Evolutionary conservation across 2,329 filamentous ascomycete species (phyloP).

Genomic region (Graphilbum sp.): DNA sequence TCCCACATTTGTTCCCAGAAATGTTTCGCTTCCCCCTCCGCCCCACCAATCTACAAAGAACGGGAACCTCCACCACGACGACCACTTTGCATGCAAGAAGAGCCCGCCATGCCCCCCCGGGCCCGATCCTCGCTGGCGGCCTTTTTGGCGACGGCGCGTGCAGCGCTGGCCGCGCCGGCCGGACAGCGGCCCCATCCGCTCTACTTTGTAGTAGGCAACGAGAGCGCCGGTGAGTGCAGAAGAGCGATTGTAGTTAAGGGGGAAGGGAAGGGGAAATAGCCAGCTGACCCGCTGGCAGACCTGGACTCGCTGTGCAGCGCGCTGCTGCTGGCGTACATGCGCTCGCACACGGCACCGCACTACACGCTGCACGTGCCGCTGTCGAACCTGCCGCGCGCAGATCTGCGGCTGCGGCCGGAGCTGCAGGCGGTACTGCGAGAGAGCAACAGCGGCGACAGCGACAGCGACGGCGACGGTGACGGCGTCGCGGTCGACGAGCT

Average conservation of each 20-base stretch:
- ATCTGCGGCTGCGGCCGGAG: slow-evolving; percentile 58
- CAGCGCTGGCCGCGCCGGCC: slow-evolving; percentile 24
- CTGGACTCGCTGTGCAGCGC: slow-evolving; percentile 68
- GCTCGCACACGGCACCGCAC: slow-evolving; percentile 38
- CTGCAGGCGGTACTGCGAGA: slow-evolving; percentile 51
- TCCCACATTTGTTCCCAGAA: no score
- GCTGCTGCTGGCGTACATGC: slow-evolving; percentile 58
- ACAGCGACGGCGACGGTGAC: slow-evolving; percentile 24
- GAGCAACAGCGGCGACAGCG: no score
- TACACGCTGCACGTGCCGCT: slow-evolving; percentile 51
- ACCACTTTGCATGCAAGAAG: no score
- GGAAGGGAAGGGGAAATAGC: no score
- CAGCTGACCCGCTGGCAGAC: slow-evolving; percentile 28
- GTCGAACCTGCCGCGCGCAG: slow-evolving; percentile 50
- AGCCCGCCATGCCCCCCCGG: no score
- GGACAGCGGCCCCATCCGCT: slow-evolving; percentile 29
- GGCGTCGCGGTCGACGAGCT: slow-evolving; percentile 44
- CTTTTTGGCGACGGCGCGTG: slow-evolving; percentile 35
- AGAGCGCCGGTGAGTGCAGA: slow-evolving; percentile 47
- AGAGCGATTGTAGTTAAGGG: no score
- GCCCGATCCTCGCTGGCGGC: slow-evolving; percentile 23
- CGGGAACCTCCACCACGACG: no score
- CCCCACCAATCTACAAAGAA: no score
- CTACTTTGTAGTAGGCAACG: slow-evolving; percentile 50
- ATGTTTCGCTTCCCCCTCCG: no score